Conservation (phyloP, 345 rosid genomes). For the Raphanus sativus region DNA sequence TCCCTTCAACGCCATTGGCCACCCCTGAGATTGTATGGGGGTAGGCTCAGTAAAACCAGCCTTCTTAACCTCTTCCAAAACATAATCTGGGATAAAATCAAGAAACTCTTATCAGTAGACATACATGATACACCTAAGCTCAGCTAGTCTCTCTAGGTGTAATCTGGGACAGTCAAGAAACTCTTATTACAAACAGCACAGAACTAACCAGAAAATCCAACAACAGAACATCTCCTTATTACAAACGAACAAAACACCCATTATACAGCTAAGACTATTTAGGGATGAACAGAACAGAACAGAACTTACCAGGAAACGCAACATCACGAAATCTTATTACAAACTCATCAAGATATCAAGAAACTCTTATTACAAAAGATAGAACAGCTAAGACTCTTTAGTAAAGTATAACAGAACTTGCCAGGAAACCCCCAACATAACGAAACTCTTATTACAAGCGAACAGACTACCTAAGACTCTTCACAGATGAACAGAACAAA, state of each 20-base stretch:
- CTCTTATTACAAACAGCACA: background rate
- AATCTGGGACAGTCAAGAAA: background rate
- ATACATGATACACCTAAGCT: background rate
- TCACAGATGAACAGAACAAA: background rate
- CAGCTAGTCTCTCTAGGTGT: background rate
- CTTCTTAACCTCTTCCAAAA: constrained; percentile 84
- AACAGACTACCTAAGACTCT: background rate
- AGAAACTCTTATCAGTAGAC: constrained; percentile 6
- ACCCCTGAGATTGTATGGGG: constrained; percentile 98
- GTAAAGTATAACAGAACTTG: constrained; percentile 10
- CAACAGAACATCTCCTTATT: background rate
- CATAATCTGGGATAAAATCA: constrained; percentile 63
- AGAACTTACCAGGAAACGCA: background rate
- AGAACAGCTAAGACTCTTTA: background rate
- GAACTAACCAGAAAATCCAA: background rate
- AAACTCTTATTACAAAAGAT: background rate
- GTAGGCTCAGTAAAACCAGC: constrained; percentile 97
- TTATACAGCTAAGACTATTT: background rate
- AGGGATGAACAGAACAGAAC: background rate
- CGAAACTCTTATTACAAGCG: background rate
- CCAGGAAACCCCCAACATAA: constrained; percentile 75
- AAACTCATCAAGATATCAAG: too few species aligned
- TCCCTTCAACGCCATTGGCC: constrained; percentile 99
- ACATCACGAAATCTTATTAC: background rate
- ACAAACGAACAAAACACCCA: background rate